phyloP scores from a whole-genome alignment of 2,329 filamentous ascomycete genomes.

The Fragosphaeria purpurea region DNA sequence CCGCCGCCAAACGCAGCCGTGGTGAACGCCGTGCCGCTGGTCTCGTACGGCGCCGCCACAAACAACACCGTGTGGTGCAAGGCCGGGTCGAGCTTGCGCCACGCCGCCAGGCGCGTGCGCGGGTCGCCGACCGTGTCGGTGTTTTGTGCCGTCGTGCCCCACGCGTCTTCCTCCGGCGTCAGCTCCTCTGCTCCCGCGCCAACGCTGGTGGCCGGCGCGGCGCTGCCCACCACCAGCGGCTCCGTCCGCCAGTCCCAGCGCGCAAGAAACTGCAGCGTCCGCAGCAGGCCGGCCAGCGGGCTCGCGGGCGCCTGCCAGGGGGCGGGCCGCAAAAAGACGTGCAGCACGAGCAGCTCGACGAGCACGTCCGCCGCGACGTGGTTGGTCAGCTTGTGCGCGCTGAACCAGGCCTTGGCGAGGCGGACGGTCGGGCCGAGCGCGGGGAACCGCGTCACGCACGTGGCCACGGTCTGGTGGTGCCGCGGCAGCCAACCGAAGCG shows the following conservation, averaged over 20 bases:
- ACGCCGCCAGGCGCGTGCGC: slow-evolving; percentile 62
- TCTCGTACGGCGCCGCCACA: slow-evolving; percentile 68
- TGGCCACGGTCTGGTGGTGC: slow-evolving; percentile 72
- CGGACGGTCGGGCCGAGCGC: slow-evolving; percentile 74
- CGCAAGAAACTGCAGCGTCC: slow-evolving; percentile 68
- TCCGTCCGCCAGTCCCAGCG: slow-evolving; percentile 87
- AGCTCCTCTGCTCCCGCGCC: slow-evolving; percentile 40
- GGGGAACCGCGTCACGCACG: slow-evolving; percentile 69
- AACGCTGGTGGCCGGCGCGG: slow-evolving; percentile 32
- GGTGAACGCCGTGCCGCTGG: slow-evolving; percentile 72
- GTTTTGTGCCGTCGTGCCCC: slow-evolving; percentile 16
- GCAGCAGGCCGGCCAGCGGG: slow-evolving; percentile 67
- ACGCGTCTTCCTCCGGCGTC: too few species aligned
- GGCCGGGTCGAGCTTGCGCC: slow-evolving; percentile 77
- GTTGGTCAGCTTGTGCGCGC: slow-evolving; percentile 64
- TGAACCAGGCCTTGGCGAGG: slow-evolving; percentile 83
- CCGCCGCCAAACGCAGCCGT: slow-evolving; percentile 28
- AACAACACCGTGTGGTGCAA: slow-evolving; percentile 80
- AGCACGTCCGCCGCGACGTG: slow-evolving; percentile 70
- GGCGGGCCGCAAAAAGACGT: slow-evolving; percentile 69
- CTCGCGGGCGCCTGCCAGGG: slow-evolving; percentile 74
- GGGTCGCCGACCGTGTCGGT: slow-evolving; percentile 1
- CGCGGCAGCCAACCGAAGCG: slow-evolving; percentile 62
- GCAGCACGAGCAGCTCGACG: slow-evolving; percentile 71
- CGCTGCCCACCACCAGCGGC: slow-evolving; percentile 70